phyloP scores from a whole-genome alignment of 257 asterid species.

The Apocynum venetum region DNA sequence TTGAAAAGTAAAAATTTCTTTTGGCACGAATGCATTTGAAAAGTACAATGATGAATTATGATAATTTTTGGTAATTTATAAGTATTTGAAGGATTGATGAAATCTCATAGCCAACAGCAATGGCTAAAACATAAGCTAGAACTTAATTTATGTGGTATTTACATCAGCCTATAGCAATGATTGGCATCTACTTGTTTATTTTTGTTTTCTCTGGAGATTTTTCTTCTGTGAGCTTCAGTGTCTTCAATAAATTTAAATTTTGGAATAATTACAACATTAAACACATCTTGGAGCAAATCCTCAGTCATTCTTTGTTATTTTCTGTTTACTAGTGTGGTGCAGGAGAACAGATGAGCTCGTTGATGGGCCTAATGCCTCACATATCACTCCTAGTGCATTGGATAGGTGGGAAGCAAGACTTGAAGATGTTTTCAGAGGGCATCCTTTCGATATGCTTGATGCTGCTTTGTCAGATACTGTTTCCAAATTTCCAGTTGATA shows the following conservation, averaged over 20 bases:
- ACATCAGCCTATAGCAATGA: not conserved
- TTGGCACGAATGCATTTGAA: not conserved
- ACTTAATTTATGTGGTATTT: not conserved
- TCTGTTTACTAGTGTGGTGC: slow-evolving; percentile 76
- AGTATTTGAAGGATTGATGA: not conserved
- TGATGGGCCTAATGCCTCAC: slow-evolving; percentile 98
- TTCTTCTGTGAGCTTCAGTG: not conserved
- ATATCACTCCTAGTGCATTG: slow-evolving; percentile 83
- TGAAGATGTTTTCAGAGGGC: slow-evolving; percentile 76
- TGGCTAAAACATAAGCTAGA: not conserved
- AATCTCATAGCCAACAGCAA: not conserved
- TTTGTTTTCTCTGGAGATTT: not conserved
- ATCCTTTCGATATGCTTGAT: slow-evolving; percentile 97
- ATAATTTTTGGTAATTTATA: not conserved
- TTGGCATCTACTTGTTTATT: not conserved
- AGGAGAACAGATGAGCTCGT: slow-evolving; percentile 98
- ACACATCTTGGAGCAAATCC: not conserved
- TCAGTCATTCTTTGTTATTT: not conserved
- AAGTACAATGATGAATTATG: not conserved
- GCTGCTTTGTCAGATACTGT: slow-evolving; percentile 93
- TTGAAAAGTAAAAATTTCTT: not conserved
- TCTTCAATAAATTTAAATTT: not conserved
- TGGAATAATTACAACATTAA: too few relatives aligned
- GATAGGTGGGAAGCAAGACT: slow-evolving; percentile 95
- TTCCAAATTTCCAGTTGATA: slow-evolving; percentile 73